phyloP scores from a whole-genome alignment of 2,329 filamentous ascomycete genomes.

The Plectosphaerella cucumerina region DNA sequence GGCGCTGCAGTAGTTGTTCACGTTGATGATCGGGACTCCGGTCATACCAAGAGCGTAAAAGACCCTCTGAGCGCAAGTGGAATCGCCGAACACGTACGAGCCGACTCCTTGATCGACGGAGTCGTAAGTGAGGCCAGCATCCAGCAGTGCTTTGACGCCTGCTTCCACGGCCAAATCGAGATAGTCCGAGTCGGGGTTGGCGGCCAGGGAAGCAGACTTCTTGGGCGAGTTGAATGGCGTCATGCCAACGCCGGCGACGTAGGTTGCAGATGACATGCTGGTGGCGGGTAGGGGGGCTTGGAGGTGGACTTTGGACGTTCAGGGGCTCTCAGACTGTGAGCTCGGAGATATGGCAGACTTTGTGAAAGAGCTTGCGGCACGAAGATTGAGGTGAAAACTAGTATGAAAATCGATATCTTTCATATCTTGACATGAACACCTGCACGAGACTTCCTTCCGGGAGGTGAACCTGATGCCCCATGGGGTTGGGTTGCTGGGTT shows the following conservation, averaged over 20 bases:
- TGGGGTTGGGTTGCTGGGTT: too few relatives aligned
- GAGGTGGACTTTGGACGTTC: too few relatives aligned
- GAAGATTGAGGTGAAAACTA: too few relatives aligned
- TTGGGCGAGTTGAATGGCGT: slow-evolving; percentile 13
- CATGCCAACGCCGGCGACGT: slow-evolving; percentile 19
- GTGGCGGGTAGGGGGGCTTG: neutral
- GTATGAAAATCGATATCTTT: too few relatives aligned
- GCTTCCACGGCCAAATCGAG: slow-evolving; percentile 23
- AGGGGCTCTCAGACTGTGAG: neutral
- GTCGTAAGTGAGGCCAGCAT: slow-evolving; percentile 19
- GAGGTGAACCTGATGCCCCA: too few relatives aligned
- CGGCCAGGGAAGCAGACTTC: slow-evolving; percentile 1
- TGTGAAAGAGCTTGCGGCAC: too few relatives aligned
- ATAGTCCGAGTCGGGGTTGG: slow-evolving; percentile 25
- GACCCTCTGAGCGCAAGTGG: slow-evolving; percentile 18
- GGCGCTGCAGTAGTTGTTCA: slow-evolving; percentile 19
- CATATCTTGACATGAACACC: too few relatives aligned
- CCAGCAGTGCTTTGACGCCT: slow-evolving; percentile 18
- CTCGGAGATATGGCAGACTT: neutral
- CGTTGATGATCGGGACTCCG: slow-evolving; percentile 19
- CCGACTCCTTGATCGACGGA: slow-evolving; percentile 16
- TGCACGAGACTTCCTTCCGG: too few relatives aligned
- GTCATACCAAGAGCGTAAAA: slow-evolving; percentile 21
- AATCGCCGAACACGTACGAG: slow-evolving; percentile 17
- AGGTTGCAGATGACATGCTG: slow-evolving; percentile 3